Base-by-base conservation (phyloP, 768 basidiomycete genomes). In the Boletellus ananiceps region DNA sequence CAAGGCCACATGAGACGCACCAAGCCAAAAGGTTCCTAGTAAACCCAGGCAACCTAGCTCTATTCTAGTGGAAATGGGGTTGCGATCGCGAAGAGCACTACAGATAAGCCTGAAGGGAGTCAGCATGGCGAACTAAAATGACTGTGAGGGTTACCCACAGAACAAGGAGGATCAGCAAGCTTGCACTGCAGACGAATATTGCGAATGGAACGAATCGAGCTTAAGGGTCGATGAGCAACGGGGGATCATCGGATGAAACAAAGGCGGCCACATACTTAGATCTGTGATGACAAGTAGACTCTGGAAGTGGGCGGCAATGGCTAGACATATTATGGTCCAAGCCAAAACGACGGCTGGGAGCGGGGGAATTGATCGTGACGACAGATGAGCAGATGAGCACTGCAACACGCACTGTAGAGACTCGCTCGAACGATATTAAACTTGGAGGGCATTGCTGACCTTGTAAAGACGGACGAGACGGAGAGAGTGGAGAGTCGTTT, bases 201-300 rank as follows among this genome's bases (percentile, higher is more conserved):
- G 89, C 84, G 62, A 89, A 87, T 15, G 89, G 89, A 34, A 92
- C 83, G 63, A 91, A 92, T 71, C 84, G 88, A 71, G 89, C 89
- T 92, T 58, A 8, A 46, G 27, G 39, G 18, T 39, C 47, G 33
- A 43, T 45, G 29, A 58, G 18, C 5, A 38, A 52, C n/a, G 49
- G 40, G 8, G 32, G 9, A 36, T 21, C 4, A 16, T n/a, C n/a
- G 36, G n/a, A 43, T 27, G 13, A 44, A 15, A 44, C 7, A 35
- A 12, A 7, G 18, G 3, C 16, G 8, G 23, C 50, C 13, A 41
- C 84, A 64, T 65, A 91, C 88, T 91, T 65, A 92, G 84, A 70
- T 90, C 86, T 49, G 84, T 87, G 56, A 86, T 74, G 52, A 81
- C 75, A 54, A 90, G 70, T 31, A 88, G 74, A 47, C 72, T 73